Evolutionary conservation across 208 protist genomes (phyloP).

Genomic region (Blastocrithidia nonstop): DNA sequence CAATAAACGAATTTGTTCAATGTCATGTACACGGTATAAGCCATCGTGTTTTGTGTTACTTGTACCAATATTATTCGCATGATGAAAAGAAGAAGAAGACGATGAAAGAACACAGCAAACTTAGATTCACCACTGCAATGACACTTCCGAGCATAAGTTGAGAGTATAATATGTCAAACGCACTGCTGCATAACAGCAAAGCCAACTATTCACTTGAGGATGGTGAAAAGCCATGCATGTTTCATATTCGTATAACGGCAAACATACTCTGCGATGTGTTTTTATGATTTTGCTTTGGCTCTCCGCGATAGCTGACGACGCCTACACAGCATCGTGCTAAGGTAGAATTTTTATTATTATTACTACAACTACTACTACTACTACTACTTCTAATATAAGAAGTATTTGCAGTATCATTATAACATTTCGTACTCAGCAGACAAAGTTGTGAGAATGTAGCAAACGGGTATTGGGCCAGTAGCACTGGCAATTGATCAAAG

Average conservation of each 20-base stretch:
- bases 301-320: conserved; percentile 23
- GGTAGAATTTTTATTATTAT: not conserved
- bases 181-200: conserved; percentile 37
- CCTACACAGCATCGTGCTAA: conserved; percentile 31
- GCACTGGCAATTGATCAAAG: conserved; percentile 40
- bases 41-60: not conserved
- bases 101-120: no score
- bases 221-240: conserved; percentile 32
- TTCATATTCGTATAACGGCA: conserved; percentile 49
- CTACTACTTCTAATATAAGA: not conserved
- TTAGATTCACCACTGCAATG: conserved; percentile 29
- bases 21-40: conserved; percentile 14
- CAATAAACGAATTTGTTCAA: conserved; percentile 28
- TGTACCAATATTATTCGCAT: not conserved
- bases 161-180: conserved; percentile 45
- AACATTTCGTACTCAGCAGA: conserved; percentile 3
- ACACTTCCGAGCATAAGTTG: conserved; percentile 26
- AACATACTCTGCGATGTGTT: conserved; percentile 8
- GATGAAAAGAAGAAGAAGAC: not conserved
- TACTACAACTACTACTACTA: not conserved
- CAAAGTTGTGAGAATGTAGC: conserved; percentile 15
- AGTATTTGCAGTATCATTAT: not conserved
- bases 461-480: conserved; percentile 39
- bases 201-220: conserved; percentile 18
- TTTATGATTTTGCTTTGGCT: not conserved